Evolutionary conservation across 768 basidiomycete species (phyloP).

Genomic region (Auricularia heimuer): DNA sequence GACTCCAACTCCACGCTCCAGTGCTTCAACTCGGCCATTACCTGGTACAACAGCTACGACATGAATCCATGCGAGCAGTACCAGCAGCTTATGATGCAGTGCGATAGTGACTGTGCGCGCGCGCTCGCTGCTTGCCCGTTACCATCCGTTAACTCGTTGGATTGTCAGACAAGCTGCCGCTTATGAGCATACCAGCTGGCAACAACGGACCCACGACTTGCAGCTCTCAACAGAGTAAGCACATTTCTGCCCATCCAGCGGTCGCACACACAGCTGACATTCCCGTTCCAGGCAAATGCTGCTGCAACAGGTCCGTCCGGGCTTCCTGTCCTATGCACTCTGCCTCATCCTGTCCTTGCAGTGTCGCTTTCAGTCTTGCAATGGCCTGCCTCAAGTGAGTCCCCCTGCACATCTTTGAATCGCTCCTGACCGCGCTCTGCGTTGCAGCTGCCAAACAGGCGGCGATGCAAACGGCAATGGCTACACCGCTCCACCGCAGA

Average conservation of each 20-base stretch:
- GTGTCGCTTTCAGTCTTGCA: neutral
- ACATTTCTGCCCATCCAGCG: neutral
- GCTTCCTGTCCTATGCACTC: neutral
- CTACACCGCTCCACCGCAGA: neutral
- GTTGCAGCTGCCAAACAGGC: neutral
- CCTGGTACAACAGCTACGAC: neutral
- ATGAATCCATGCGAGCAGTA: neutral
- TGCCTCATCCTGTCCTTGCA: neutral
- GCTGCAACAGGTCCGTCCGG: neutral
- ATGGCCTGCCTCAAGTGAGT: neutral
- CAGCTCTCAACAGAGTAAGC: neutral
- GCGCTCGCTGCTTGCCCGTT: neutral
- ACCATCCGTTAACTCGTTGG: neutral
- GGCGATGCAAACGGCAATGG: neutral
- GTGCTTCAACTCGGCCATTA: no score
- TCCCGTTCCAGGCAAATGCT: neutral
- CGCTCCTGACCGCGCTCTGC: neutral
- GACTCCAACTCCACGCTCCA: no score
- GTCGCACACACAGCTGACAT: neutral
- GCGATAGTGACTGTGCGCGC: neutral
- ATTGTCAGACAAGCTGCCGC: neutral
- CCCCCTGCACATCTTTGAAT: neutral
- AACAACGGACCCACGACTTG: neutral
- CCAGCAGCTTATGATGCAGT: neutral
- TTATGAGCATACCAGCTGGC: neutral